phyloP scores from a whole-genome alignment of 2,329 filamentous ascomycete genomes.

The Ilyonectria robusta region DNA sequence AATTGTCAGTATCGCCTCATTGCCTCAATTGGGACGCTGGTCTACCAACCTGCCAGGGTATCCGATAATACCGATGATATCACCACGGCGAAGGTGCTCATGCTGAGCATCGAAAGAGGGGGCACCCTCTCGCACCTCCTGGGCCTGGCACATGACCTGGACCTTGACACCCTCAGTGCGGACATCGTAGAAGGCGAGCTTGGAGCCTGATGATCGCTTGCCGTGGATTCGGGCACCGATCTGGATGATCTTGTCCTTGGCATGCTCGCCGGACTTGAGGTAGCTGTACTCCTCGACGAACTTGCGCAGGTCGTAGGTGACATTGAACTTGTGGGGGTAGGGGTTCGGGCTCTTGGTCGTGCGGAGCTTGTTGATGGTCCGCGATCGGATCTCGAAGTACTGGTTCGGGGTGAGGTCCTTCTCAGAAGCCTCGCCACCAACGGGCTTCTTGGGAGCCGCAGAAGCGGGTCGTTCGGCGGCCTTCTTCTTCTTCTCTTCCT shows the following conservation, averaged over 20 bases:
- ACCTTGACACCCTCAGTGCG: slow-evolving; percentile 72
- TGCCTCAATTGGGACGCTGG: not conserved
- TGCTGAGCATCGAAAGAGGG: slow-evolving; percentile 88
- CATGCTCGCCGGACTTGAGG: slow-evolving; percentile 89
- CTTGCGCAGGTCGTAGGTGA: slow-evolving; percentile 84
- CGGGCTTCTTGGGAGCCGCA: slow-evolving; percentile 61
- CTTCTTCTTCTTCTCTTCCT: slow-evolving; percentile 91
- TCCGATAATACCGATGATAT: slow-evolving; percentile 79
- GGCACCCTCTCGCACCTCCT: slow-evolving; percentile 78
- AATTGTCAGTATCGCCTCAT: slow-evolving; percentile 15
- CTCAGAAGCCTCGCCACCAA: slow-evolving; percentile 73
- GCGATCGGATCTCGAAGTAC: slow-evolving; percentile 97
- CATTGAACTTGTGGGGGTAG: slow-evolving; percentile 93
- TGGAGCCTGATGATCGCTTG: slow-evolving; percentile 84
- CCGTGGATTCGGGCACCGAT: slow-evolving; percentile 92
- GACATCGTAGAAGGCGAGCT: slow-evolving; percentile 90
- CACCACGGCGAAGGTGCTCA: slow-evolving; percentile 88
- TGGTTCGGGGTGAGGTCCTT: slow-evolving; percentile 72
- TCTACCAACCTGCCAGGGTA: slow-evolving; percentile 47
- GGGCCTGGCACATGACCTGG: slow-evolving; percentile 93
- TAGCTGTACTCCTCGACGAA: slow-evolving; percentile 84
- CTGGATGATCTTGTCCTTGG: slow-evolving; percentile 80
- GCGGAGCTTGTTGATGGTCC: slow-evolving; percentile 71
- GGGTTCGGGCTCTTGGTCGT: slow-evolving; percentile 57
- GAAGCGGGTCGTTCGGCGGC: slow-evolving; percentile 83